Base-by-base conservation (phyloP, 139 green algal genomes). In the Penium margaritaceum region DNA sequence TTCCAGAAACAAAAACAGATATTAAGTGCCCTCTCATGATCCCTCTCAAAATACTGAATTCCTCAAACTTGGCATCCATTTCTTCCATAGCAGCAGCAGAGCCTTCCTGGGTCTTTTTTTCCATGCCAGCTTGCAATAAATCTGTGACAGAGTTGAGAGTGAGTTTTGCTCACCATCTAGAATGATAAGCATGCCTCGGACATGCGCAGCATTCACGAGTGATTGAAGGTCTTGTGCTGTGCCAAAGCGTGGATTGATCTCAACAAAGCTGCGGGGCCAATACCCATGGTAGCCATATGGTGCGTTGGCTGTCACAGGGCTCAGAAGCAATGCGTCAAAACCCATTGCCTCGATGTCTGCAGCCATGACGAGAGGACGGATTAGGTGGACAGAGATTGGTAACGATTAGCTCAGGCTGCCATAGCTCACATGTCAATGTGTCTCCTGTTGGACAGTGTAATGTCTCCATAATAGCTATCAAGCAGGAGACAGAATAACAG, bases 321-420 rank as follows among this genome's bases (percentile, higher is more conserved):
- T 69, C 9, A 69, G 38, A 4, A 69, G 5, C 5, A 69, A 46
- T 4, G 61, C 61, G 32, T 69, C 41, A 6, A 69, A 69, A 24
- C 61, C 61, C 61, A 69, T 69, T 5, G 38, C 7, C 27, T 33
- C 4, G 6, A 69, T 69, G 32, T 69, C 61, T 69, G 61, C n/a
- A n/a, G n/a, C n/a, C n/a, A n/a, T n/a, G n/a, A n/a, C n/a, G n/a
- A n/a, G n/a, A n/a, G n/a, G n/a, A n/a, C n/a, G n/a, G n/a, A n/a
- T n/a, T n/a, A n/a, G n/a, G n/a, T n/a, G n/a, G n/a, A n/a, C n/a
- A n/a, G n/a, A n/a, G n/a, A n/a, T n/a, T n/a, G n/a, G n/a, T n/a
- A n/a, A n/a, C n/a, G n/a, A n/a, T n/a, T n/a, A n/a, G n/a, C n/a
- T n/a, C n/a, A n/a, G n/a, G n/a, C n/a, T n/a, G n/a, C n/a, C n/a